These are phyloP conservation scores for Simplicillium aogashimaense DNA, from an alignment of 2,329 filamentous ascomycete species.

Conservation along the genomic window DNA sequence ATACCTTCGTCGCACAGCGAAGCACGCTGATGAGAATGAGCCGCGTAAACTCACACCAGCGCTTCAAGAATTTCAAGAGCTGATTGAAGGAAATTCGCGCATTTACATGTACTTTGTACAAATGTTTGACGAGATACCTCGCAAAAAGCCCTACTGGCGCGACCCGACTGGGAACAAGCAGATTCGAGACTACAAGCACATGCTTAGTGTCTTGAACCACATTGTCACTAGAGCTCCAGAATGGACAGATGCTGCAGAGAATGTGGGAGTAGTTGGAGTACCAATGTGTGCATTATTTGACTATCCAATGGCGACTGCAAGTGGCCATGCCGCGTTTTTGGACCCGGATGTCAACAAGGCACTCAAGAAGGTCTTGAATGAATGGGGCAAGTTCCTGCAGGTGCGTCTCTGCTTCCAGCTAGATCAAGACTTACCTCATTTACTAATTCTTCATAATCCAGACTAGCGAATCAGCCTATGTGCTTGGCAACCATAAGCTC, in stretches of 20 bases:
- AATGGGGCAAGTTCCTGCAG: slow-evolving; percentile 2
- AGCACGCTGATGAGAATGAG: background rate
- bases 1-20: background rate
- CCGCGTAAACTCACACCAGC: slow-evolving; percentile 1
- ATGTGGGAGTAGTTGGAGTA: slow-evolving; percentile 43
- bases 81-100: slow-evolving; percentile 2
- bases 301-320: too few species aligned
- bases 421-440: too few species aligned
- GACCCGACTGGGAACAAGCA: background rate
- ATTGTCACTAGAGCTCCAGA: slow-evolving; percentile 2
- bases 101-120: slow-evolving; percentile 5
- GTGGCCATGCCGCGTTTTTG: slow-evolving; percentile 1
- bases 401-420: background rate
- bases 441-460: background rate
- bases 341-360: slow-evolving; percentile 1
- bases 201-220: slow-evolving; percentile 2
- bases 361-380: slow-evolving; percentile 3
- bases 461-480: slow-evolving; percentile 21
- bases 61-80: slow-evolving; percentile 1
- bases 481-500: slow-evolving; percentile 28
- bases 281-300: slow-evolving; percentile 41
- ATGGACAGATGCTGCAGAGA: slow-evolving; percentile 6
- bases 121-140: slow-evolving; percentile 1
- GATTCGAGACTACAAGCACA: slow-evolving; percentile 1
- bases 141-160: background rate